A percentile compares a stretch with the other conserved stretches of the same genome.
phyloP scores from a whole-genome alignment of 148 eudicot genomes.

The Fagopyrum tataricum region DNA sequence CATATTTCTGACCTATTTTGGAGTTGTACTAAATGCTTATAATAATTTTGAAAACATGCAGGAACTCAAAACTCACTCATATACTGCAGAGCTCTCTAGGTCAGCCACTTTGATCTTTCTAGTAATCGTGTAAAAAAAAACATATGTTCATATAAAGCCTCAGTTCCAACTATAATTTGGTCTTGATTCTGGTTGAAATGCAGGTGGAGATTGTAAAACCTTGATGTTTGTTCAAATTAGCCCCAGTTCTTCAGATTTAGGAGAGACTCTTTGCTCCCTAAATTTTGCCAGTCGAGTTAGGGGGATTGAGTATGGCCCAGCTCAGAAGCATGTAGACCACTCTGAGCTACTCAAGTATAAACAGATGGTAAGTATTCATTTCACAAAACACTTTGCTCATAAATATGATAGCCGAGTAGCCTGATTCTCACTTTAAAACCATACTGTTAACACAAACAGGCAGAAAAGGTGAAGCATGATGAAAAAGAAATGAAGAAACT shows the following conservation, averaged over 20 bases:
- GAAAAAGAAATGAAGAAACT: constrained; percentile 82
- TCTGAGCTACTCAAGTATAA: constrained; percentile 74
- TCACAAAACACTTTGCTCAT: neutral
- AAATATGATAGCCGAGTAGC: neutral
- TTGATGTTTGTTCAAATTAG: constrained; percentile 94
- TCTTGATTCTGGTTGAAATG: constrained; percentile 12
- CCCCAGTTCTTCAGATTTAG: constrained; percentile 64
- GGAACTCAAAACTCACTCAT: constrained; percentile 97
- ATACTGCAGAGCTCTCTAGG: constrained; percentile 96
- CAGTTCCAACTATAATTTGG: constrained; percentile 40
- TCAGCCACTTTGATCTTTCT: constrained; percentile 20
- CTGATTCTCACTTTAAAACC: neutral
- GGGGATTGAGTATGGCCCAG: constrained; percentile 87
- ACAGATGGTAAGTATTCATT: constrained; percentile 40
- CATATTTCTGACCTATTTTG: too few species aligned
- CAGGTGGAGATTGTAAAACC: constrained; percentile 98
- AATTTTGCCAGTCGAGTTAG: constrained; percentile 91
- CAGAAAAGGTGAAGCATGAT: constrained; percentile 79
- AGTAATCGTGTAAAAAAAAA: too few species aligned
- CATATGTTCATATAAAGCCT: constrained; percentile 76
- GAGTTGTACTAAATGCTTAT: neutral
- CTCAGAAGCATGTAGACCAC: constrained; percentile 66
- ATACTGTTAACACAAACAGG: constrained; percentile 33
- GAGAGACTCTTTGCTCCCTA: constrained; percentile 86
- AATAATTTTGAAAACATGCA: constrained; percentile 18